Conservation (phyloP, 2,329 filamentous ascomycete genomes). For the Xylaria sp. region DNA sequence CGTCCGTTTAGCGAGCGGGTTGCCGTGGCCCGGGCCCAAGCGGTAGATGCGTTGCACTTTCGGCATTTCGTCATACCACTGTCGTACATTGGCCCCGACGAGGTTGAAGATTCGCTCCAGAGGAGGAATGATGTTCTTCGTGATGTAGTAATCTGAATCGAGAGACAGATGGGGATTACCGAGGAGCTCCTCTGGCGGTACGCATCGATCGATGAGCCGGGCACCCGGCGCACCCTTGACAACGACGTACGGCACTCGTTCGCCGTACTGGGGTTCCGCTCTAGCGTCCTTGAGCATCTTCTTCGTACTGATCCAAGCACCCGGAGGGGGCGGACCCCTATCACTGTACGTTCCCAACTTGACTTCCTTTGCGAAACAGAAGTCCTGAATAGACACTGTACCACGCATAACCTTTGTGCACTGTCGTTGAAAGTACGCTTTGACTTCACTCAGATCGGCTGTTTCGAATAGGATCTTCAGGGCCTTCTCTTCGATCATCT, state of each 20-base stretch:
- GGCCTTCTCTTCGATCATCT: constrained; percentile 92
- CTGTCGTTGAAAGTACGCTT: constrained; percentile 82
- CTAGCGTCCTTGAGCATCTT: constrained; percentile 82
- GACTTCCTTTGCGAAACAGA: constrained; percentile 92
- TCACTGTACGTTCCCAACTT: constrained; percentile 84
- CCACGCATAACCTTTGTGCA: constrained; percentile 91
- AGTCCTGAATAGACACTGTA: constrained; percentile 84
- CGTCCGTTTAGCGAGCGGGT: constrained; percentile 54
- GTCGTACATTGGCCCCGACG: constrained; percentile 81
- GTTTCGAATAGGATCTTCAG: constrained; percentile 87
- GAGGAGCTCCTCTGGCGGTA: constrained; percentile 78
- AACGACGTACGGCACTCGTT: constrained; percentile 92
- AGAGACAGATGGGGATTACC: constrained; percentile 71
- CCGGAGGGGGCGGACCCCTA: constrained; percentile 72
- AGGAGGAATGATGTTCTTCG: constrained; percentile 90
- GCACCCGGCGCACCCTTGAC: constrained; percentile 82
- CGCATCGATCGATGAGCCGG: constrained; percentile 80
- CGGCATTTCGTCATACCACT: constrained; percentile 97
- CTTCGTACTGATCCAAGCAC: constrained; percentile 80
- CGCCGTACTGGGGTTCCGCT: constrained; percentile 87
- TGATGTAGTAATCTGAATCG: constrained; percentile 95
- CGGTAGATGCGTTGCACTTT: constrained; percentile 73
- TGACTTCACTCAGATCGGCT: constrained; percentile 80
- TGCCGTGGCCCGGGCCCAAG: constrained; percentile 40
- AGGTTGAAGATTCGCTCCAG: constrained; percentile 95